Base-by-base conservation (phyloP, 2,329 filamentous ascomycete genomes). In the Verticillium nubilum region DNA sequence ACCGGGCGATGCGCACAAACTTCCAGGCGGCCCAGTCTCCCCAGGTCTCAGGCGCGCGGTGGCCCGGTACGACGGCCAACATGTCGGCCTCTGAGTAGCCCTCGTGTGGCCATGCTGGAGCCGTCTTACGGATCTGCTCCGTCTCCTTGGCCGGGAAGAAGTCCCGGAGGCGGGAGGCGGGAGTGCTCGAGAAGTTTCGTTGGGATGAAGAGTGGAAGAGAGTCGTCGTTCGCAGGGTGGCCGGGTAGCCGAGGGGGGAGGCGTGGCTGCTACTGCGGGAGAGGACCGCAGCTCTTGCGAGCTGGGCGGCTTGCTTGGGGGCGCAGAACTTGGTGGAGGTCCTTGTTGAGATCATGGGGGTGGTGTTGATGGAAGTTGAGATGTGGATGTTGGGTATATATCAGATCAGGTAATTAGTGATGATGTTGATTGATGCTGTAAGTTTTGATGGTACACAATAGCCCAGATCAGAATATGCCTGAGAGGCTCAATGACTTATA, bases 21-120 rank as follows among this genome's bases (percentile, higher is more conserved):
- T 84, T 82, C 70, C 95, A 87, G 2, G 95, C 95, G 3, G 89
- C 75, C 77, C 85, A 87, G 72, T 99, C 95, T 4, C 92, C 89
- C 69, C 85, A 80, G 13, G 85, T 89, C 67, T 86, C 81, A 1
- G 90, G 86, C 65, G 87, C 73, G 26, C 94, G 88, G 70, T 98
- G 94, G 25, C 88, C 91, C 3, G 94, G 85, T 53, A 80, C 78
- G 56, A 98, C 84, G 23, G 74, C 74, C 26, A 83, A 78, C 89
- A 98, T 95, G 72, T 97, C 88, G 63, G 89, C 81, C 69, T 89
- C 82, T 28, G 89, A 90, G 73, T 91, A 96, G 61, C 87, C 82
- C 61, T 86, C 87, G 68, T 90, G 88, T 31, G 82, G 81, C 88
- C 89, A 92, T 62, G 87, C 83, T 5, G 88, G 78, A 17, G 81